Base-by-base conservation (phyloP, 768 basidiomycete genomes). In the Gymnopilus junonius region DNA sequence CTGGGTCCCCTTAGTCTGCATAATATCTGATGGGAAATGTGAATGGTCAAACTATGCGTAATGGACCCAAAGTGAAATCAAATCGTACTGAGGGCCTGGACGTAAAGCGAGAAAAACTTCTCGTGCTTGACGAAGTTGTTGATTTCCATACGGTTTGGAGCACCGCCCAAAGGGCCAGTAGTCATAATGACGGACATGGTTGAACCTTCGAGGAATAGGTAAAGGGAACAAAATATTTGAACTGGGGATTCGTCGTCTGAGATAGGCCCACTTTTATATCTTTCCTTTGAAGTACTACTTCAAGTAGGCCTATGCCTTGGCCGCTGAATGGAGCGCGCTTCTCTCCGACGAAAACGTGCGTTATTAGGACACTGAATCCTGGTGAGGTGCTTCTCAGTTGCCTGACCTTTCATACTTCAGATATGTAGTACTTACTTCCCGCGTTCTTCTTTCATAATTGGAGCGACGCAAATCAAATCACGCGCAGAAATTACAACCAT, bases 71-170 rank as follows among this genome's bases (percentile, higher is more conserved):
- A 37, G 50, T 21, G 31, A 45, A 53, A 20, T 23, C 31, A 10
- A 46, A 0, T 74, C 82, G 51, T 45, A 85, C 84, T 68, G 55
- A 85, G 74, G 1, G 84, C 84, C 63, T 84, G 83, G 40, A 85
- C 71, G 64, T 82, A 85, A 2, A 85, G 76, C 23, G 85, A 82
- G 66, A 84, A 84, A 60, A 80, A 77, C 55, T 81, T 75, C 14
- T 75, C 70, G 54, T 80, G 67, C 67, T 79, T 74, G 59, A 85
- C 73, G 54, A 82, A 76, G 42, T 77, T 73, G 55, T 80, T 73
- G 69, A 83, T 83, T 59, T 82, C 80, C 40, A 80, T 74, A 23
- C 82, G 79, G 61, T 75, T 78, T 4, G 77, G 71, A 25, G 75
- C 67, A 39, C 71, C 74, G 32, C 71, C 43, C 25, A 67, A 50